These are phyloP conservation scores for Microcyclosporella mali DNA, from an alignment of 2,329 filamentous ascomycete species.

Conservation along the genomic window DNA sequence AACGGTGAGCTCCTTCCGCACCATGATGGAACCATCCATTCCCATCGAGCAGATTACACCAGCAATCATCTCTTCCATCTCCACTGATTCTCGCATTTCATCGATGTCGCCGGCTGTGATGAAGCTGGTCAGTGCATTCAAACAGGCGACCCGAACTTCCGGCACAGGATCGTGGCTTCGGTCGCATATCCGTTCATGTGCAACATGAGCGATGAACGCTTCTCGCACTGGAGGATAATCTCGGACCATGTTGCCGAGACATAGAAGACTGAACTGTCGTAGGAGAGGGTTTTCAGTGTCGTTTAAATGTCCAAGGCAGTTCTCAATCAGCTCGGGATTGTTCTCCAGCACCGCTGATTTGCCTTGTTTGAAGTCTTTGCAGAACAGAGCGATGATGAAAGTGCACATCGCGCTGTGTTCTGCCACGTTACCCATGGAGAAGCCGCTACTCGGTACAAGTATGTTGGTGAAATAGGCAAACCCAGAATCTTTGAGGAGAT, in stretches of 20 bases:
- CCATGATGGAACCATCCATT: constrained; percentile 87
- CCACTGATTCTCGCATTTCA: constrained; percentile 8
- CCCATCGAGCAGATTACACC: constrained; percentile 86
- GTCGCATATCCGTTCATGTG: constrained; percentile 71
- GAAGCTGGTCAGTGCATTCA: constrained; percentile 90
- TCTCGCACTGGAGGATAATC: constrained; percentile 91
- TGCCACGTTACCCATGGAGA: constrained; percentile 79
- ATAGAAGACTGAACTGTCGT: constrained; percentile 91
- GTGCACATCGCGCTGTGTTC: constrained; percentile 99
- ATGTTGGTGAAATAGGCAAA: constrained; percentile 96
- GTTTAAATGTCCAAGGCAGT: constrained; percentile 73
- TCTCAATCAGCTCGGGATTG: constrained; percentile 81
- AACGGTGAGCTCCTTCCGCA: constrained; percentile 85
- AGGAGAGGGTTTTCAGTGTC: constrained; percentile 84
- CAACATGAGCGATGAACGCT: constrained; percentile 84
- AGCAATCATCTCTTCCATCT: constrained; percentile 75
- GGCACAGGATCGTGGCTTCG: constrained; percentile 80
- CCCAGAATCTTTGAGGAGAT: constrained; percentile 92
- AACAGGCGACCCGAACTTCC: constrained; percentile 87
- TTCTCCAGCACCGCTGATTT: constrained; percentile 86
- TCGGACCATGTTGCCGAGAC: constrained; percentile 89
- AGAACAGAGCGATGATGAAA: constrained; percentile 95
- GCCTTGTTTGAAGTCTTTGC: constrained; percentile 86
- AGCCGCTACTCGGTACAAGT: constrained; percentile 63
- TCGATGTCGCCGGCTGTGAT: constrained; percentile 62